Evolutionary conservation across 192 early-diverging fungal genomes (phyloP).

Genomic region (Coemansia sp.): DNA sequence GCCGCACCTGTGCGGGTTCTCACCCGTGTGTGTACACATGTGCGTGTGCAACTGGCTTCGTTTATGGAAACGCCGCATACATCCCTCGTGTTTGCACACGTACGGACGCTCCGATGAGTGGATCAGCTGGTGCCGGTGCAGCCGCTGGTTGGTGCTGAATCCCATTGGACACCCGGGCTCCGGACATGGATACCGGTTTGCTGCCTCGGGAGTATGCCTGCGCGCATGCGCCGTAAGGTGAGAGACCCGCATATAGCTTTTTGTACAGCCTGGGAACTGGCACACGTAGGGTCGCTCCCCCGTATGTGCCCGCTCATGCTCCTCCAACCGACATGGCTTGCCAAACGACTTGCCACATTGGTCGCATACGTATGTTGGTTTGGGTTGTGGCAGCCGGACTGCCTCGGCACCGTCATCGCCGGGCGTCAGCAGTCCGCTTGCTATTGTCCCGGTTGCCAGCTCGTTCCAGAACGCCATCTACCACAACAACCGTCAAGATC

Average conservation of each 20-base stretch:
- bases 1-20: constrained; percentile 36
- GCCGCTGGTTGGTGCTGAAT: constrained; percentile 49
- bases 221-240: constrained; percentile 26
- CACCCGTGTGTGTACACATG: constrained; percentile 31
- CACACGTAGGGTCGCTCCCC: constrained; percentile 71
- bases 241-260: constrained; percentile 57
- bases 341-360: constrained; percentile 27
- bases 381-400: background rate
- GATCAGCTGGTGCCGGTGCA: constrained; percentile 44
- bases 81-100: constrained; percentile 26
- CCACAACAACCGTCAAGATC: too few relatives aligned
- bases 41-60: constrained; percentile 43
- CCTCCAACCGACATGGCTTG: constrained; percentile 29
- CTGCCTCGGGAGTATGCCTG: constrained; percentile 2
- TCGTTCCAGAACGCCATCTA: background rate
- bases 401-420: background rate
- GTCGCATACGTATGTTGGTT: constrained; percentile 2
- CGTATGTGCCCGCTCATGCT: constrained; percentile 67
- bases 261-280: constrained; percentile 60
- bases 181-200: constrained; percentile 21
- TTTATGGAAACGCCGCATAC: constrained; percentile 41
- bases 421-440: constrained; percentile 5
- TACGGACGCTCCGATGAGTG: constrained; percentile 33
- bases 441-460: background rate
- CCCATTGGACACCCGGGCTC: constrained; percentile 12